Percentiles rank a stretch among this genome's conserved stretches.
Conservation (phyloP, 225 moss, liverwort and hornwort species). For the Thuidium tamariscinum region DNA sequence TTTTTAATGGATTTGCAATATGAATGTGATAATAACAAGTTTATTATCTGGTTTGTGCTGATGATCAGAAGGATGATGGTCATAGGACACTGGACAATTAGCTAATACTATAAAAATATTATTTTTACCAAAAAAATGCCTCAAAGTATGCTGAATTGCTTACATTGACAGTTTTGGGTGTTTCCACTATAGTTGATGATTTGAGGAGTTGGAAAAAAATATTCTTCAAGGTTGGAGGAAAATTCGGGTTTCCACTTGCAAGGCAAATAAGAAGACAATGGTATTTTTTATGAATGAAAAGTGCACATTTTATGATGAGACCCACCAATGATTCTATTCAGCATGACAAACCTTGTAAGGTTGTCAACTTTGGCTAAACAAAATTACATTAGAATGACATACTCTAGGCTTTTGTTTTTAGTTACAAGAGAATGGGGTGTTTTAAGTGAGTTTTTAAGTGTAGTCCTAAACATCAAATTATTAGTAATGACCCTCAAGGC, state of each 20-base stretch:
- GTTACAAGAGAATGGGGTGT: too few species aligned
- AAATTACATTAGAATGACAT: too few species aligned
- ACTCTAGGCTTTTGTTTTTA: too few species aligned
- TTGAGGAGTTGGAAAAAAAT: neutral
- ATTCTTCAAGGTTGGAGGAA: neutral
- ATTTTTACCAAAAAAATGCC: too few species aligned
- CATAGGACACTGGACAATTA: neutral
- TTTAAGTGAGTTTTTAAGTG: too few species aligned
- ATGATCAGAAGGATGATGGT: neutral
- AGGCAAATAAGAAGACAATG: neutral
- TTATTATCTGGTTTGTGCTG: neutral
- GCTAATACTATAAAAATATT: too few species aligned
- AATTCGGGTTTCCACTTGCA: neutral
- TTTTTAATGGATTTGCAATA: neutral
- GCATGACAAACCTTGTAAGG: neutral
- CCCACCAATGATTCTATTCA: too few species aligned
- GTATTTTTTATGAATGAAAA: neutral
- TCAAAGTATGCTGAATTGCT: too few species aligned
- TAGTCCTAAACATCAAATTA: too few species aligned
- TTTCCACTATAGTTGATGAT: neutral
- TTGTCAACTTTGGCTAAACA: neutral
- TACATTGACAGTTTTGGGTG: too few species aligned
- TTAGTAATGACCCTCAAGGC: too few species aligned
- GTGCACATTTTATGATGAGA: fast-evolving
- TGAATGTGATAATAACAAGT: neutral